These are phyloP conservation scores for Globisporangium emineosum DNA, from an alignment of 352 stramenopile species.

Conservation along the genomic window DNA sequence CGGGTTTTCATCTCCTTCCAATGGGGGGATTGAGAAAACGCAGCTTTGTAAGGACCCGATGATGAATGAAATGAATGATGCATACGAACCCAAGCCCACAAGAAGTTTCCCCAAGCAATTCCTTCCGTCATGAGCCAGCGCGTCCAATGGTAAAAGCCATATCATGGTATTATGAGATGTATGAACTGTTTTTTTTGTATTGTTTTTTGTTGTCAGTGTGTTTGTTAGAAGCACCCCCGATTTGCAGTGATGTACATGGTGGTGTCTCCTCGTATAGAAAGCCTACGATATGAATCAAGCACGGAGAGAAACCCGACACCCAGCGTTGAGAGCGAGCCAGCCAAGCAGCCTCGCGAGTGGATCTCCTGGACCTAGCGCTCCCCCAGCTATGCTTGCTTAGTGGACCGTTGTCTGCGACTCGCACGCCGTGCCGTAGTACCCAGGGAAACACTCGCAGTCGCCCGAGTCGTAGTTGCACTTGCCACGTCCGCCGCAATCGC, in stretches of 20 bases:
- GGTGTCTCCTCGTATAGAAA: background rate
- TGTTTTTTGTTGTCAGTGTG: background rate
- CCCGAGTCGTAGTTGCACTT: constrained; percentile 94
- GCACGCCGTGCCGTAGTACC: constrained; percentile 94
- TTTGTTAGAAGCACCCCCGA: background rate
- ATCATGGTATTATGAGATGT: background rate
- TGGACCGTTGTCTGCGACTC: constrained; percentile 76
- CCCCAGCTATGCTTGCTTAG: constrained; percentile 26
- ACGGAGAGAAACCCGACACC: background rate
- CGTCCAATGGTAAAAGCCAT: background rate
- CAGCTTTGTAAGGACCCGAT: constrained; percentile 2
- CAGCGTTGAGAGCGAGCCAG: background rate
- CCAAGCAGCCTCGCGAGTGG: background rate
- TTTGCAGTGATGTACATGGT: background rate
- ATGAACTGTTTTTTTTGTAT: background rate
- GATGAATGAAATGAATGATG: constrained; percentile 6
- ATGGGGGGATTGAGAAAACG: background rate
- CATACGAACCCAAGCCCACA: background rate
- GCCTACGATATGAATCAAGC: constrained; percentile 1
- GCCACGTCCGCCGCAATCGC: constrained; percentile 91
- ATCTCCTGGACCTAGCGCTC: background rate
- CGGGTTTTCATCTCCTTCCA: background rate
- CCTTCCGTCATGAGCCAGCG: background rate
- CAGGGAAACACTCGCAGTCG: constrained; percentile 93
- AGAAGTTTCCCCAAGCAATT: no score